phyloP scores from a whole-genome alignment of 805 yeast species.

The Blastobotrys terrestris region DNA sequence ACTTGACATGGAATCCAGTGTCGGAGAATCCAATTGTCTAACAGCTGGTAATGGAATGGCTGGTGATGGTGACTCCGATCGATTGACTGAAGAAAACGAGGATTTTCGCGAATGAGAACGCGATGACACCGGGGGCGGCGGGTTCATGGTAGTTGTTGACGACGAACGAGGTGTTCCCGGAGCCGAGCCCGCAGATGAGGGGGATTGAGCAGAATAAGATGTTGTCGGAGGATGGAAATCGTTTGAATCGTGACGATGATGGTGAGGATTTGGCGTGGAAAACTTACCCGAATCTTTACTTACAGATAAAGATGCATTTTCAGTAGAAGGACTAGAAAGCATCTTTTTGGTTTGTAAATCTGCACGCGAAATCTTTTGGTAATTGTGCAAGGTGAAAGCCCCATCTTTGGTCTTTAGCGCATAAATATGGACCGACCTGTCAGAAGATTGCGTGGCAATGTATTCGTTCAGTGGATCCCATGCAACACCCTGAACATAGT shows the following conservation, averaged over 20 bases:
- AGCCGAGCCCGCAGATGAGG: background rate
- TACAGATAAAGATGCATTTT: background rate
- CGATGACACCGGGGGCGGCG: constrained; percentile 8
- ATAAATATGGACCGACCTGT: constrained; percentile 73
- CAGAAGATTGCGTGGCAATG: constrained; percentile 85
- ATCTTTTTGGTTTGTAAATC: constrained; percentile 42
- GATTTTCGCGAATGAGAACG: constrained; percentile 36
- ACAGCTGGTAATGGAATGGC: constrained; percentile 44
- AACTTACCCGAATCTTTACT: background rate
- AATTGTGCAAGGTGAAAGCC: constrained; percentile 34
- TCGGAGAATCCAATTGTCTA: constrained; percentile 35
- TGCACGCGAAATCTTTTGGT: constrained; percentile 46
- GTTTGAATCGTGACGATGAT: background rate
- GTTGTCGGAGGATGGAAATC: background rate
- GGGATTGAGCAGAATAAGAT: background rate
- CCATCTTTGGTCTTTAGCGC: constrained; percentile 34
- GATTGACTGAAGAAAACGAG: constrained; percentile 34
- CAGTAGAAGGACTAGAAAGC: background rate
- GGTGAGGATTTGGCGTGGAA: background rate
- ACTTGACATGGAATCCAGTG: constrained; percentile 8
- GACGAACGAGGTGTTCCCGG: background rate
- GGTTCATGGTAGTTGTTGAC: background rate
- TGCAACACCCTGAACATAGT: constrained; percentile 90
- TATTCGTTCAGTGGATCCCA: constrained; percentile 88
- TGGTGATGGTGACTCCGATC: constrained; percentile 34